Conservation (phyloP, 345 rosid species). For the Dipteronia sinensis region DNA sequence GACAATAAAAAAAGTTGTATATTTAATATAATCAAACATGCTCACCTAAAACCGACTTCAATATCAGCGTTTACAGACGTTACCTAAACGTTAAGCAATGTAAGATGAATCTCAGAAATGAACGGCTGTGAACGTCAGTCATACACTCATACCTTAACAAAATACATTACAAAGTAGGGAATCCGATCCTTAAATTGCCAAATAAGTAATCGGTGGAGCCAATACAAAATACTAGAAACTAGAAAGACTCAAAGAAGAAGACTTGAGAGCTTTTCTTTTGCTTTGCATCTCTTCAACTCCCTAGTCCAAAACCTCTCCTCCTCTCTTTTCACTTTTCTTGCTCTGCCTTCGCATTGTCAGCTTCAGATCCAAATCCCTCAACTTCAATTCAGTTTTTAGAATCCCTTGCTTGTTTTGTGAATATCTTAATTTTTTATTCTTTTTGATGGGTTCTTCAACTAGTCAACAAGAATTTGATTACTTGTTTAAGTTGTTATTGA, state of each 20-base stretch:
- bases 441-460: slow-evolving; percentile 58
- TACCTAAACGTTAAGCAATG: not conserved
- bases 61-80: not conserved
- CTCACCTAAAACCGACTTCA: no score
- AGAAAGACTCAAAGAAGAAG: slow-evolving; percentile 15
- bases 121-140: not conserved
- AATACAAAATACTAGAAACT: slow-evolving; percentile 10
- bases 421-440: not conserved
- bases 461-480: slow-evolving; percentile 70
- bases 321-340: not conserved
- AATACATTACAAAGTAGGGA: not conserved
- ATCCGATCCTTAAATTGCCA: not conserved
- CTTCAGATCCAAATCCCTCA: slow-evolving; percentile 9
- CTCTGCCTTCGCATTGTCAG: slow-evolving; percentile 3
- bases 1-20: no score
- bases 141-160: not conserved
- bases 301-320: not conserved
- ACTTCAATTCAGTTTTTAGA: not conserved
- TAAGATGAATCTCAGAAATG: not conserved
- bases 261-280: slow-evolving; percentile 25
- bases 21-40: no score
- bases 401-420: no score
- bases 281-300: slow-evolving; percentile 21
- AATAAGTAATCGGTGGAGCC: not conserved
- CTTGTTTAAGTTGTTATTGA: slow-evolving; percentile 70